Evolutionary conservation across 1,284 basidiomycete species (phyloP), one percentile per base, ranked within the genome.

Genomic region (Flammula alnicola): DNA sequence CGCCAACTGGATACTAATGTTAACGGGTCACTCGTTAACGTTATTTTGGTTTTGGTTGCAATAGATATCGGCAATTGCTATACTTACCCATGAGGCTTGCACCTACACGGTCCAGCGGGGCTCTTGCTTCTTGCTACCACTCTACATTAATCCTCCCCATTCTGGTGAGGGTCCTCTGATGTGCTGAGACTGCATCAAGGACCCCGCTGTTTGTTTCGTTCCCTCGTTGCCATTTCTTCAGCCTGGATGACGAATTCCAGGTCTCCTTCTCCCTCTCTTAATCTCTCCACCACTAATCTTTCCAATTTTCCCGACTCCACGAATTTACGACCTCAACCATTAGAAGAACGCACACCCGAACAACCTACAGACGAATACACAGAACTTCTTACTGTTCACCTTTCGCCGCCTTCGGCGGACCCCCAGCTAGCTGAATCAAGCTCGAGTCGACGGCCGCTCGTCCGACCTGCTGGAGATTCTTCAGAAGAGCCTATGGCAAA

Each of bases 161-260:
- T 51, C 52, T 56, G 54, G 58, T 58, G 49, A 59, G 64, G 63
- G 62, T 54, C 54, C 51, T 60, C 60, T 65, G 66, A 77, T 76
- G 74, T 63, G 60, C 67, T 72, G 70, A 74, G 68, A 64, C 64
- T 68, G 62, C 66, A 67, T 62, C 56, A 65, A 61, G 63, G 62
- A 59, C 63, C 60, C 56, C 58, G 49, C 61, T 58, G 56, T 63
- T 65, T 63, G 57, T 61, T 66, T 66, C 62, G 46, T 68, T 66
- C 65, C 54, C 60, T 54, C 44, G 57, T 48, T 62, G 57, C 54
- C 51, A 58, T 57, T 54, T 59, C 54, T 59, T 52, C 59, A 51
- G 57, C 55, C 64, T 74, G 74, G 62, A 79, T 78, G 77, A 74
- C 76, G 63, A 67, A 68, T 60, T 73, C 73, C 53, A 70, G 67